A percentile compares a stretch with the other conserved stretches of the same genome.
phyloP scores from a whole-genome alignment of 352 stramenopile genomes.

The Thalassiosira pacifica region DNA sequence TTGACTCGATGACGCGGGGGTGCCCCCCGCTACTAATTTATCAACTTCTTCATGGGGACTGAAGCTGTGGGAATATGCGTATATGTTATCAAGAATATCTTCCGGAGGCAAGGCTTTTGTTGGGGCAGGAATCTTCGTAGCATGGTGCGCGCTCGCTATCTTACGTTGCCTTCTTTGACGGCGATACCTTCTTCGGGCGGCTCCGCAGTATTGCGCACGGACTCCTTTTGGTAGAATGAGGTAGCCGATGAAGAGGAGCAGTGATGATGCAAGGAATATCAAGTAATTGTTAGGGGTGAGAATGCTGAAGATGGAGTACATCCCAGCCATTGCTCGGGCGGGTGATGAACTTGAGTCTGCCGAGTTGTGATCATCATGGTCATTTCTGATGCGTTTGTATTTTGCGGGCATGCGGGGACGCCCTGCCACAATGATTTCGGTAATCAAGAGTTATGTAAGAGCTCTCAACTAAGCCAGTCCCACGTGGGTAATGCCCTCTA shows the following conservation, averaged over 20 bases:
- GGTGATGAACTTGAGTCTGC: no score
- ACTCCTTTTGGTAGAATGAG: constrained; percentile 41
- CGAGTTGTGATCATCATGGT: no score
- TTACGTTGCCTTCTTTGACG: background rate
- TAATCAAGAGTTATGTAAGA: no score
- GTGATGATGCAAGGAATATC: constrained; percentile 27
- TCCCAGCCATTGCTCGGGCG: background rate
- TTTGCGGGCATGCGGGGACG: no score
- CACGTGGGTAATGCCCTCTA: no score
- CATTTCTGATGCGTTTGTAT: no score
- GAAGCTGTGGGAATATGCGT: constrained; percentile 25
- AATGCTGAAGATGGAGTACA: background rate
- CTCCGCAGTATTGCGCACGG: constrained; percentile 34
- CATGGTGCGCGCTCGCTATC: background rate
- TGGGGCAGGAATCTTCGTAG: background rate
- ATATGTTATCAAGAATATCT: constrained; percentile 32
- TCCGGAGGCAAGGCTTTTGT: background rate
- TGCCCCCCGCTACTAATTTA: background rate
- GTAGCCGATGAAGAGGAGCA: constrained; percentile 37
- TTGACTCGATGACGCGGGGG: background rate
- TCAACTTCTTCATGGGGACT: background rate
- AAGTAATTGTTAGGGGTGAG: constrained; percentile 40
- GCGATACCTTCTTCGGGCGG: constrained; percentile 7
- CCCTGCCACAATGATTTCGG: no score
- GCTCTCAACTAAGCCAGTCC: no score